Percentiles rank a stretch among this genome's conserved stretches.
Conservation (phyloP, 2,329 filamentous ascomycete genomes). For the Trichoderma semiorbis region DNA sequence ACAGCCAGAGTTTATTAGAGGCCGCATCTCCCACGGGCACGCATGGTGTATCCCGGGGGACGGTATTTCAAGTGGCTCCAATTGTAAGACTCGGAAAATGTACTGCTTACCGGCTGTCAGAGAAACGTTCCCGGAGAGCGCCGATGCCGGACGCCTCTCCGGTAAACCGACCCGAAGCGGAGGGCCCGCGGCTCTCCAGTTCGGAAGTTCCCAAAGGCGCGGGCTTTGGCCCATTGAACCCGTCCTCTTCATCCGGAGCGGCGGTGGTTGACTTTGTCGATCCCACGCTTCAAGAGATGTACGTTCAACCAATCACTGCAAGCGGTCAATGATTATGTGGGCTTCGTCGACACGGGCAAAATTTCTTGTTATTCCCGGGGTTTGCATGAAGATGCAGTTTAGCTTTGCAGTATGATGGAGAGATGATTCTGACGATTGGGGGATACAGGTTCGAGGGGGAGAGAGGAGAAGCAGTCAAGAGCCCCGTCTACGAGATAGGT, state of each 20-base stretch:
- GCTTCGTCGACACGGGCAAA: background rate
- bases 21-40: background rate
- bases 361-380: background rate
- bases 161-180: background rate
- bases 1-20: background rate
- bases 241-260: background rate
- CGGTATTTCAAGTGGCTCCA: background rate
- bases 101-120: background rate
- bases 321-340: background rate
- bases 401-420: background rate
- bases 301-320: background rate
- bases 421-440: background rate
- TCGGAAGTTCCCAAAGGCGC: background rate
- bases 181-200: background rate
- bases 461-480: background rate
- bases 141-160: constrained; percentile 3
- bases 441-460: background rate
- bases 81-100: background rate
- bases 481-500: background rate
- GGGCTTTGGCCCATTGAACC: background rate
- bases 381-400: background rate
- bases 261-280: background rate
- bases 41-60: background rate
- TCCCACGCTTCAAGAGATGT: background rate
- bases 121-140: background rate